Evolutionary conservation across 2,329 filamentous ascomycete species (phyloP), one percentile per base, ranked within the genome.

Genomic region (Zopfia rhizophila): DNA sequence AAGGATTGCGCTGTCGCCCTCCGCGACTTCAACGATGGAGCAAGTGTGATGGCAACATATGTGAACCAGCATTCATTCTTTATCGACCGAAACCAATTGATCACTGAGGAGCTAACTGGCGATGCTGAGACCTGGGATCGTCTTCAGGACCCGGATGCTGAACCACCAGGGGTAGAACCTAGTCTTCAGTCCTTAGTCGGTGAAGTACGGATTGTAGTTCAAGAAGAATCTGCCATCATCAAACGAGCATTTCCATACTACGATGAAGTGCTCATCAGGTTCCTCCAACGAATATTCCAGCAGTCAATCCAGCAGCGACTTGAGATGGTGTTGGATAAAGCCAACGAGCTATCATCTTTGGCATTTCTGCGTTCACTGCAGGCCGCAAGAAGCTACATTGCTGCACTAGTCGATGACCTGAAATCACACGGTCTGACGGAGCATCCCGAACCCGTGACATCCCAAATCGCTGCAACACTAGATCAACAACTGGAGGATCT

Each of bases 51-150:
- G 72, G 93, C 90, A 11, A 81, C 93, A 8, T 99, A 97, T 71
- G 93, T 99, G 66, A 99, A 99, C 68, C 94, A 99, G 71, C 95
- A 99, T 74, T 91, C 96, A 65, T 99, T 99, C 80, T 99, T 99
- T 75, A 97, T 99, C 65, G 94, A 97, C 68, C 83, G 92, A 18
- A 94, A 91, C 58, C 93, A 97, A 70, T 79, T 99, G 45, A 87
- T 96, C 37, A 89, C 88, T 0, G 92, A 96, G 62, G 92, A 96
- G 68, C 84, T 96, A 12, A 82, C 82, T 3, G 82, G 84, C 10
- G 90, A 94, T 60, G 82, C 76, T n/a, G 80, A 83, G 36, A 81
- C 76, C 2, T 97, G 93, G 92, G 93, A 97, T 45, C 87, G 88
- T 58, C 80, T 99, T 39, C 93, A 95, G 33, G 94, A 99, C 65